Conservation (phyloP, 176 grass and related monocot genomes). For the Hordeum marinum region DNA sequence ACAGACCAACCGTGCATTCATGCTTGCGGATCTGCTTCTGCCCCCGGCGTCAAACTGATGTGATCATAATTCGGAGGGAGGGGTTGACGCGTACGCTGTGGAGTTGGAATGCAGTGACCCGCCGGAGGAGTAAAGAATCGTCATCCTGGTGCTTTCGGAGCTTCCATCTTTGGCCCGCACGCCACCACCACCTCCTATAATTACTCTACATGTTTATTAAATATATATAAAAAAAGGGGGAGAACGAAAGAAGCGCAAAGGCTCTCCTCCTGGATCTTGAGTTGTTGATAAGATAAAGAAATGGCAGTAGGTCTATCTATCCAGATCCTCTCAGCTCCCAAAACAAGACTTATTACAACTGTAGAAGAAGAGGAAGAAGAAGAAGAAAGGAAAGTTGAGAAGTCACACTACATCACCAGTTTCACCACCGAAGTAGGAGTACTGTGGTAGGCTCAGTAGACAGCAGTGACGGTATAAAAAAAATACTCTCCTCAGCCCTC, state of each 20-base stretch:
- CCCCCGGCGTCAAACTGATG: too few species aligned
- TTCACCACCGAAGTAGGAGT: background rate
- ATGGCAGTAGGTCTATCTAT: background rate
- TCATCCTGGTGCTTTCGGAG: background rate
- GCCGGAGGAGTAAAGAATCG: background rate
- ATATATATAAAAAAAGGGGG: background rate
- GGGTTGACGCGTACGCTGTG: background rate
- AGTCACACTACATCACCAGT: too few species aligned
- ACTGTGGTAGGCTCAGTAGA: background rate
- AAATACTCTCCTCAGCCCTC: background rate
- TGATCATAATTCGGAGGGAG: background rate
- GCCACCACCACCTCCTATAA: background rate
- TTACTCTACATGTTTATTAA: too few species aligned
- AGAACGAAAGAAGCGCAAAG: background rate
- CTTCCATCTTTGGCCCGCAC: background rate
- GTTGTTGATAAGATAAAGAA: constrained; percentile 18
- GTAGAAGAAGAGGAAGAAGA: background rate
- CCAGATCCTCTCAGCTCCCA: background rate
- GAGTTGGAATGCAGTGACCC: constrained; percentile 7
- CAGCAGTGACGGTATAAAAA: background rate
- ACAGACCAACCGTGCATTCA: background rate
- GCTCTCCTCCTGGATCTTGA: background rate
- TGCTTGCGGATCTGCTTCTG: too few species aligned
- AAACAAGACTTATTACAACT: background rate
- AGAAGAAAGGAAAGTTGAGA: background rate